Evolutionary conservation across 1,284 basidiomycete genomes (phyloP), one percentile per base, ranked within the genome.

Genomic region (Naganishia sp.): DNA sequence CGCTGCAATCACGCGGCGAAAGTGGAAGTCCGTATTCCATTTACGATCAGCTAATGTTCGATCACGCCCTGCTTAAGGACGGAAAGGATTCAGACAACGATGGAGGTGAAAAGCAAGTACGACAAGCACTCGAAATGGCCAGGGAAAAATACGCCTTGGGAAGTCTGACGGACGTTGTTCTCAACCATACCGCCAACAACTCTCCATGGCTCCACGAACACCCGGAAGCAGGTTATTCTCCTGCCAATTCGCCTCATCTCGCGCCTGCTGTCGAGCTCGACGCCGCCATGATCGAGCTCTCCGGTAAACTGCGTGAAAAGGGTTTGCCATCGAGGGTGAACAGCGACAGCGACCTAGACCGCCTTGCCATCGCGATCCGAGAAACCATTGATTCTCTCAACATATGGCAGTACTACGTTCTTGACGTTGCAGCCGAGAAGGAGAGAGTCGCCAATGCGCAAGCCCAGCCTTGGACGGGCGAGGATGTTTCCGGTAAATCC

Each of bases 141-240:
- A 86, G 84, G 73, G 86, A 92, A 51, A 87, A 94, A 76, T 94
- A 89, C 71, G 94, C 94, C 1, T 81, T 97, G 43, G 82, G 95
- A 67, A 89, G 87, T 73, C 77, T 97, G 72, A 96, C 92, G 0
- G 94, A 97, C 75, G 90, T 97, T 51, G 94, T 97, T 18, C 84
- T 95, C 68, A 97, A 97, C 77, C 94, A 97, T 75, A 96, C 94
- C 3, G 92, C 94, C 6, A 90, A 92, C 74, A 92, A 96, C 75
- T 92, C 89, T 70, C 83, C 87, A 10, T 97, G 93, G 94, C 83
- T 97, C n/a, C 76, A 86, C 46, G 86, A 94, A 6, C 94, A 97
- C 77, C 94, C 94, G 3, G 94, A 97, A 84, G 90, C 93, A 70
- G 93, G 92, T 49, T 96, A 87, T 78, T 95, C 89, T 70, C 89